Base-by-base conservation (phyloP, 768 basidiomycete species). In the Serendipita vermifera region DNA sequence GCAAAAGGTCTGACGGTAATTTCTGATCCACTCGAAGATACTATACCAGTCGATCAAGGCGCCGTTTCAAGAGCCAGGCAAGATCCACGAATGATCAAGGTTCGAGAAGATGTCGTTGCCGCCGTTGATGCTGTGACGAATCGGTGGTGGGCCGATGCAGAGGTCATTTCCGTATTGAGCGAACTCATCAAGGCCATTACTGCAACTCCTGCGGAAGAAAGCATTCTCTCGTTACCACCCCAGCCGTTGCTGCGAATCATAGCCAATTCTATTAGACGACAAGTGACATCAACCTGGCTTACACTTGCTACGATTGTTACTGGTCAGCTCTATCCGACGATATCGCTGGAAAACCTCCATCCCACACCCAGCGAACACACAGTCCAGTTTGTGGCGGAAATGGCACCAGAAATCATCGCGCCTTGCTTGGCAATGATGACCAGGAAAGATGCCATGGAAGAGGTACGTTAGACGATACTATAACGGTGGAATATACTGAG, bases 111-210 rank as follows among this genome's bases (percentile, higher is more conserved):
- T 2, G 75, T 94, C 20, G 77, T 86, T 33, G 67, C 70, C 14
- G 78, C 74, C 0, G 74, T 91, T 13, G 71, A 77, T 35, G 74
- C 72, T 13, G 71, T 81, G 3, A 76, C 90, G 7, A 79, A 84
- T 20, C 61, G 85, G 17, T 94, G 90, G 87, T 82, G 83, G 3
- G 75, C 75, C 3, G 92, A 94, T 68, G 80, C 81, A 2, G 81
- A 78, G 54, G 73, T 90, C 56, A 79, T 82, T 40, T 80, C 82
- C 66, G 92, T 93, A 65, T 58, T 89, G 59, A 89, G 85, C 71
- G 83, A 89, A 61, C 72, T 94, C 33, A 77, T 92, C 71, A 88
- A 86, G 59, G 83, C 87, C 0, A 85, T 93, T 57, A 90, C 92
- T 0, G 80, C 83, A 2, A 75, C 93, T 29, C 85, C 87, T 0